phyloP scores from a whole-genome alignment of 768 basidiomycete species.

The Termitomyces sp. region DNA sequence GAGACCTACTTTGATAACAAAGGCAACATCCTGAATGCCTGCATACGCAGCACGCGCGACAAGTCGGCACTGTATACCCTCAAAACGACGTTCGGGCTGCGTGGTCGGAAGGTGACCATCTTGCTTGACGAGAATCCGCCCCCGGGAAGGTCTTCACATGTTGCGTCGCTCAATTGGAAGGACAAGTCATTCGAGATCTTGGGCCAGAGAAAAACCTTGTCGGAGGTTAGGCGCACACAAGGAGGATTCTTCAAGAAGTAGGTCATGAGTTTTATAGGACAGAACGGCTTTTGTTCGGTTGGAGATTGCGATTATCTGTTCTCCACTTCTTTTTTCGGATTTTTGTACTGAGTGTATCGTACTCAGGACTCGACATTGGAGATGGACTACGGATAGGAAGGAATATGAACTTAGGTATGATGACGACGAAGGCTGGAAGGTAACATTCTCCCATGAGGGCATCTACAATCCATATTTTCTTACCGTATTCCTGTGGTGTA shows the following conservation, averaged over 20 bases:
- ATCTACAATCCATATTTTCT: background rate
- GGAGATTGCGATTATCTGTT: background rate
- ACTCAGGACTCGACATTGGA: conserved; percentile 40
- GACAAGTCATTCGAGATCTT: conserved; percentile 47
- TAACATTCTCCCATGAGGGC: background rate
- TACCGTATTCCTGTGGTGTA: conserved; percentile 7
- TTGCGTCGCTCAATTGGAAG: conserved; percentile 50
- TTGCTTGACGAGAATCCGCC: conserved; percentile 48
- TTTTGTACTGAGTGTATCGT: background rate
- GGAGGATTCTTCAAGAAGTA: conserved; percentile 37
- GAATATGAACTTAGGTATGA: conserved; percentile 44
- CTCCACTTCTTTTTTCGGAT: background rate
- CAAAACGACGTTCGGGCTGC: conserved; percentile 41
- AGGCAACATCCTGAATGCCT: conserved; percentile 45
- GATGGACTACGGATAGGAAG: conserved; percentile 41
- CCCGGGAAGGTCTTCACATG: conserved; percentile 30
- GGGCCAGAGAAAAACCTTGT: conserved; percentile 38
- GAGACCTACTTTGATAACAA: conserved; percentile 54
- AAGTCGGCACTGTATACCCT: conserved; percentile 44
- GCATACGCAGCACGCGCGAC: conserved; percentile 42
- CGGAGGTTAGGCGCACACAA: conserved; percentile 40
- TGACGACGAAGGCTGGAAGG: conserved; percentile 47
- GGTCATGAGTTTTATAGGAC: conserved; percentile 8
- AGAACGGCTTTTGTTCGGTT: background rate
- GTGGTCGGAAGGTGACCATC: conserved; percentile 43